Evolutionary conservation across 2,329 filamentous ascomycete genomes (phyloP).

Genomic region (Fusarium ramigenum): DNA sequence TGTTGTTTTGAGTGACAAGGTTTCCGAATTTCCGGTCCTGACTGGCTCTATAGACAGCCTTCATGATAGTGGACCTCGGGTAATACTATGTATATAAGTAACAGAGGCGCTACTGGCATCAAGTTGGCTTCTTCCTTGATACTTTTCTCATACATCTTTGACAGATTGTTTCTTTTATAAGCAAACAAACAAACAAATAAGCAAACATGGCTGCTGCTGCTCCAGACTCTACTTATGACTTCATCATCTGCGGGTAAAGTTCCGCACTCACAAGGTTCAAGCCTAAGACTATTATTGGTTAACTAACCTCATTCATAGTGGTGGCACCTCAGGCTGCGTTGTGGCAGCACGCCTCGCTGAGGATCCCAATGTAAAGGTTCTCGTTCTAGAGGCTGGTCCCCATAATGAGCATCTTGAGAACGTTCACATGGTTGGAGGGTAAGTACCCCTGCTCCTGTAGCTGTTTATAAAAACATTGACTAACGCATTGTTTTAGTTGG

Average conservation of each 20-base stretch:
- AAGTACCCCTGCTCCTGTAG: slow-evolving; percentile 17
- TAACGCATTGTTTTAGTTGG: slow-evolving; percentile 45
- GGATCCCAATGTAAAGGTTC: slow-evolving; percentile 42
- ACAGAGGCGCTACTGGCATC: background rate
- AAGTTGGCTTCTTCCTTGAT: background rate
- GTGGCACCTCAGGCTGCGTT: slow-evolving; percentile 51
- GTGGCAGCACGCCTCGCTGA: slow-evolving; percentile 52
- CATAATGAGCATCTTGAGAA: slow-evolving; percentile 57
- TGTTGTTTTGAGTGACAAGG: background rate
- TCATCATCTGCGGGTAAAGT: slow-evolving; percentile 49
- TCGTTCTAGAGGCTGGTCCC: slow-evolving; percentile 51
- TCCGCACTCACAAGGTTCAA: background rate
- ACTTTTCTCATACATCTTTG: background rate
- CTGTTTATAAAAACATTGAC: too few relatives aligned
- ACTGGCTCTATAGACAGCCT: background rate
- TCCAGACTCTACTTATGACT: slow-evolving; percentile 43
- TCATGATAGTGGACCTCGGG: background rate
- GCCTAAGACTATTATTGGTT: background rate
- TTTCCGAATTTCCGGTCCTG: background rate
- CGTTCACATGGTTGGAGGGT: slow-evolving; percentile 61
- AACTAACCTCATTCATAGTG: slow-evolving; percentile 31
- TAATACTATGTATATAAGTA: background rate
- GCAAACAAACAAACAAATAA: background rate
- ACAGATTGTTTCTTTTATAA: background rate
- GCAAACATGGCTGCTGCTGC: slow-evolving; percentile 27